Evolutionary conservation across 805 yeast species (phyloP).

Genomic region (Sungouiozyma ichnusensis): DNA sequence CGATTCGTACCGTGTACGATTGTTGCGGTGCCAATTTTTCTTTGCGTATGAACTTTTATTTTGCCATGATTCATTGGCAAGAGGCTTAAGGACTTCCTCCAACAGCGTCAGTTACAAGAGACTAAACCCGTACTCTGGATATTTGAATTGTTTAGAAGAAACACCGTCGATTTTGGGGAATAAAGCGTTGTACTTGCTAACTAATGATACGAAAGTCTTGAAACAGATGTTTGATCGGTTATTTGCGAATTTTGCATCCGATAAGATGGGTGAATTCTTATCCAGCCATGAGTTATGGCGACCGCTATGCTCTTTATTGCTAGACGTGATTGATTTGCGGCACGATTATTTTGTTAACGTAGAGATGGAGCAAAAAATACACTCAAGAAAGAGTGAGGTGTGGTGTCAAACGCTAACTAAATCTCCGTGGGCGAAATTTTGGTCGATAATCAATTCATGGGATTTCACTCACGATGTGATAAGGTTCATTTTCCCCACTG

Average conservation of each 20-base stretch:
- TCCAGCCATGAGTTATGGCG: constrained; percentile 20
- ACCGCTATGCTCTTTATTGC: constrained; percentile 14
- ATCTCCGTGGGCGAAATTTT: neutral
- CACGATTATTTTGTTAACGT: constrained; percentile 17
- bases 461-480: neutral
- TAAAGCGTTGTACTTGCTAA: neutral
- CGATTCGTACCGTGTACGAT: constrained; percentile 13
- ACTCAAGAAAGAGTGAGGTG: too few species aligned
- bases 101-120: neutral
- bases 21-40: constrained; percentile 25
- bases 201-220: neutral
- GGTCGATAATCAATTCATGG: neutral
- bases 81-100: neutral
- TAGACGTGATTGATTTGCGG: constrained; percentile 16
- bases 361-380: constrained; percentile 6
- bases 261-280: constrained; percentile 2
- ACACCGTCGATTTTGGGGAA: neutral
- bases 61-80: neutral
- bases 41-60: constrained; percentile 14
- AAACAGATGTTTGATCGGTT: neutral
- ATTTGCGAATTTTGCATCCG: neutral
- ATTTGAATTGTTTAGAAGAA: neutral
- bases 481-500: neutral
- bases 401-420: neutral
- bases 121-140: neutral